Evolutionary conservation across 192 early-diverging fungal species (phyloP).

Genomic region (Coemansia sp.): DNA sequence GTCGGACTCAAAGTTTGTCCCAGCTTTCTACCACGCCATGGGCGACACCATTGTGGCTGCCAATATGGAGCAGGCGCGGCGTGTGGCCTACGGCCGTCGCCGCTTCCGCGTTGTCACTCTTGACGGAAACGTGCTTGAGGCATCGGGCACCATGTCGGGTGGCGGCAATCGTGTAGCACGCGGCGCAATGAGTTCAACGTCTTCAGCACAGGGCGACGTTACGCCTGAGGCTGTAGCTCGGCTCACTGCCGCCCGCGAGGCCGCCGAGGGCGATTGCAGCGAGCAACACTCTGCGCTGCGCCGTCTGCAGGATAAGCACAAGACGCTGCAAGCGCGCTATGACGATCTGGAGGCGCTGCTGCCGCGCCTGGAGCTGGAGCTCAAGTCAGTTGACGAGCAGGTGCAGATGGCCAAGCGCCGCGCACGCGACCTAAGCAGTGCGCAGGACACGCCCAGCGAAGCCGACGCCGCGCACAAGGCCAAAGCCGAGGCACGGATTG

Average conservation of each 20-base stretch:
- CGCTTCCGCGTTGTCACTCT: conserved; percentile 94
- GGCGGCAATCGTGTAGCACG: conserved; percentile 72
- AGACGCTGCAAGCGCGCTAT: conserved; percentile 54
- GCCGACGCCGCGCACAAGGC: conserved; percentile 32
- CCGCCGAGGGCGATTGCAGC: conserved; percentile 56
- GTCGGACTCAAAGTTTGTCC: conserved; percentile 66
- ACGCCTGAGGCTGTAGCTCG: conserved; percentile 55
- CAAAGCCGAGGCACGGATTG: conserved; percentile 51
- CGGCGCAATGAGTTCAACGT: conserved; percentile 89
- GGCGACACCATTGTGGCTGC: conserved; percentile 84
- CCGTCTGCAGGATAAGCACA: conserved; percentile 26
- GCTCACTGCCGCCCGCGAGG: conserved; percentile 60
- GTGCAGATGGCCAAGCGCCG: conserved; percentile 68
- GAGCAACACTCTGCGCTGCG: conserved; percentile 48
- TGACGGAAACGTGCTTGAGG: conserved; percentile 88
- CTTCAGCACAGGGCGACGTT: conserved; percentile 53
- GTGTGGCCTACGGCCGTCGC: conserved; percentile 78
- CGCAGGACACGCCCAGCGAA: conserved; percentile 29
- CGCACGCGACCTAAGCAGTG: conserved; percentile 46
- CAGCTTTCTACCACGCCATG: conserved; percentile 86
- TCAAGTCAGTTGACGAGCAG: conserved; percentile 62
- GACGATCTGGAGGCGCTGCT: conserved; percentile 60
- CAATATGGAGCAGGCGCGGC: conserved; percentile 80
- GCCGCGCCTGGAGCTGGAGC: conserved; percentile 73
- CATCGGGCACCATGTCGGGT: conserved; percentile 89